Evolutionary conservation across 2,329 filamentous ascomycete species (phyloP), one percentile per base, ranked within the genome.

Genomic region (Colletotrichum agaves): DNA sequence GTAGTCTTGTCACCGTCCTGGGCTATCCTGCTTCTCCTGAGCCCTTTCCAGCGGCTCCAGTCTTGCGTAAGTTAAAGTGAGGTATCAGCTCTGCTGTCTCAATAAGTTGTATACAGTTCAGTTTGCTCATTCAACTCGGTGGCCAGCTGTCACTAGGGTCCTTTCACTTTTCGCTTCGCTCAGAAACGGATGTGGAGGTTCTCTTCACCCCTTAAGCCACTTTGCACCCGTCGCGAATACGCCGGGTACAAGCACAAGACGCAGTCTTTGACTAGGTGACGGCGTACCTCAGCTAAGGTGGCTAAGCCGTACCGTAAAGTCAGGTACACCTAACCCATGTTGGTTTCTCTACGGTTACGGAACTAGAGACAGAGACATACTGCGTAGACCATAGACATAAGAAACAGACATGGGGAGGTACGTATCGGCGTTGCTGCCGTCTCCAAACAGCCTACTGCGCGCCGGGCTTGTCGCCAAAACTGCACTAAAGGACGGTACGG

Each of bases 1-100:
- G n/a, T n/a, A n/a, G 62, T 53, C 46, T 44, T 53, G 31, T 65
- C 62, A 60, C 11, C 47, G 57, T 49, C 41, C 41, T 39, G 60
- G 59, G 35, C 53, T 53, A 43, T 21, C 52, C 35, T 35, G 31
- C 50, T 53, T 10, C 50, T 37, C 7, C 27, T 52, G 12, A 11
- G n/a, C 3, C 33, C 35, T 37, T 37, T 41, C 6, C 35, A 41
- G 37, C 52, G 37, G 37, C n/a, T 47, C 21, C 47, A 52, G 21
- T 52, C 10, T 52, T 35, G 23, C 15, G 58, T 19, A 31, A 15
- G 35, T 8, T 13, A 37, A 37, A 37, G 35, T 37, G 35, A 61
- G 33, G 46, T 35, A 53, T 23, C 47, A 44, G 37, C 27, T 61
- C 35, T 53, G 15, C 17, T 5, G 37, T 27, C 47, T 37, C 35